Conservation (phyloP, 192 early-diverging fungal species). For the Backusella sp. region DNA sequence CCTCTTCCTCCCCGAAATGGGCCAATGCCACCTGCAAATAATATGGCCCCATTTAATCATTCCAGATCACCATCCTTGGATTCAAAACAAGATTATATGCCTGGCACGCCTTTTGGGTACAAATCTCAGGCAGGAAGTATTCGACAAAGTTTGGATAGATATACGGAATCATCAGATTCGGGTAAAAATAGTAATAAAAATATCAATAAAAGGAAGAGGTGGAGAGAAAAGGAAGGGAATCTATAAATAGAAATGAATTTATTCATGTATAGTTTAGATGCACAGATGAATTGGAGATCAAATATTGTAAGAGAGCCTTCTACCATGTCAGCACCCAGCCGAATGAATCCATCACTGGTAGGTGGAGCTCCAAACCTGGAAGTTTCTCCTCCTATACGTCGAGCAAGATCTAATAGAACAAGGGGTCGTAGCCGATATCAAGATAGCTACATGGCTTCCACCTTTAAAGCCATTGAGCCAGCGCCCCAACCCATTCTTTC, state of each 20-base stretch:
- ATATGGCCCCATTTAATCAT: not conserved
- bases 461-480: constrained; percentile 37
- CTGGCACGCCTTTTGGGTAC: not conserved
- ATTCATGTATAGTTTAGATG: not conserved
- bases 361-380: not conserved
- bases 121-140: not conserved
- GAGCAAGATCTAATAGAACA: not conserved
- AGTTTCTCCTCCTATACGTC: not conserved
- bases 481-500: constrained; percentile 17
- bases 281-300: not conserved
- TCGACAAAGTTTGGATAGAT: constrained; percentile 7
- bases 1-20: constrained; percentile 17
- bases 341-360: not conserved
- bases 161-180: not conserved
- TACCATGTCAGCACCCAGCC: constrained; percentile 4
- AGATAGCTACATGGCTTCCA: constrained; percentile 28
- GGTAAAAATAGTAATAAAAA: not conserved
- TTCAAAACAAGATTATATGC: not conserved
- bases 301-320: constrained; percentile 11
- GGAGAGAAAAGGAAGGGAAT: not conserved
- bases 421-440: constrained; percentile 26
- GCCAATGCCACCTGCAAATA: not conserved
- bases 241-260: constrained; percentile 2
- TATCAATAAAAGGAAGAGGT: not conserved
- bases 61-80: not conserved